Evolutionary conservation across 164 flowering plant species (phyloP).

Genomic region (Liquidambar formosana): DNA sequence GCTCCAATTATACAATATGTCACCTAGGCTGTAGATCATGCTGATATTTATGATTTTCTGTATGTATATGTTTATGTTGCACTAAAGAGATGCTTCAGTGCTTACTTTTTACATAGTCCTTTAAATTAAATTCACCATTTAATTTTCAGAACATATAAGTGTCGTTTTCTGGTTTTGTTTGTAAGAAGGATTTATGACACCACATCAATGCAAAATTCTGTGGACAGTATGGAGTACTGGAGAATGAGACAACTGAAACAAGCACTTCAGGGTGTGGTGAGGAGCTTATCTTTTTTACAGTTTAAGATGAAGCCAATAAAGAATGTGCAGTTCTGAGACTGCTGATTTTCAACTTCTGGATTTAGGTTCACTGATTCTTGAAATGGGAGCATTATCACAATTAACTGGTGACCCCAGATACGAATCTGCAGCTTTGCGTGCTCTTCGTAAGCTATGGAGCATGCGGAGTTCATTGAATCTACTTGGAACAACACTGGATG

Average conservation of each 20-base stretch:
- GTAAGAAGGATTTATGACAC: constrained; percentile 53
- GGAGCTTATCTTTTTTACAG: constrained; percentile 20
- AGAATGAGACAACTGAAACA: constrained; percentile 92
- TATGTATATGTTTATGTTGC: not conserved
- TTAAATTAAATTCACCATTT: not conserved
- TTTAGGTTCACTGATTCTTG: constrained; percentile 96
- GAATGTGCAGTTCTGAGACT: constrained; percentile 16
- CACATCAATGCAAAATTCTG: constrained; percentile 55
- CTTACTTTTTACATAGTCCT: not conserved
- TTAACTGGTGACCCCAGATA: constrained; percentile 88
- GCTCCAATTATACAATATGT: not conserved
- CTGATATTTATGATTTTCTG: not conserved
- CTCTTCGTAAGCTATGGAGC: constrained; percentile 94
- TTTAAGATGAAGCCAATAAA: constrained; percentile 12
- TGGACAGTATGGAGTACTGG: constrained; percentile 95
- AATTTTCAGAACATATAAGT: constrained; percentile 24
- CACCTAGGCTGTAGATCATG: not conserved
- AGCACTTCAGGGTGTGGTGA: constrained; percentile 99
- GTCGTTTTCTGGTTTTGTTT: constrained; percentile 34
- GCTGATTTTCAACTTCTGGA: constrained; percentile 22
- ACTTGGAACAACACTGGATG: constrained; percentile 90
- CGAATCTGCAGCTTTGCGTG: constrained; percentile 85
- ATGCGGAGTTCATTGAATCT: constrained; percentile 94
- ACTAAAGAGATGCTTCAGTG: constrained; percentile 2
- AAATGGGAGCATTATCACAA: constrained; percentile 93